phyloP scores from a whole-genome alignment of 768 basidiomycete species.

The Russula lepida region DNA sequence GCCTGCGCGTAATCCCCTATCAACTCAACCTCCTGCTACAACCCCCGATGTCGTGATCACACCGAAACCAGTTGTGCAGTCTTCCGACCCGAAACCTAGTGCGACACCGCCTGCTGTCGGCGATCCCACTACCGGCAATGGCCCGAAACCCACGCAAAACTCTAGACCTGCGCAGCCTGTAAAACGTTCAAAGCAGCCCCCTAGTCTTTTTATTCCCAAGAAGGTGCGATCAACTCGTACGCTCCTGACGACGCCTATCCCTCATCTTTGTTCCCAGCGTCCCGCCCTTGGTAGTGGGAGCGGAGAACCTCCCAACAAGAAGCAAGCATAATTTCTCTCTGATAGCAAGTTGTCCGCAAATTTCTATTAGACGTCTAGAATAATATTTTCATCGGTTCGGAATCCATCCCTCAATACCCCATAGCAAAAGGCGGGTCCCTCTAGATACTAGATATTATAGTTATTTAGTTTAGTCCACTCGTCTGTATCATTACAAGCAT shows the following conservation, averaged over 20 bases:
- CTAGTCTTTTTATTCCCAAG: slow-evolving; percentile 23
- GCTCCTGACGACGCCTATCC: slow-evolving; percentile 14
- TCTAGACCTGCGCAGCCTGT: neutral
- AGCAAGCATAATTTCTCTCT: neutral
- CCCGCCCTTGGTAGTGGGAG: neutral
- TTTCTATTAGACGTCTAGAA: neutral
- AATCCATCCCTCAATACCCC: neutral
- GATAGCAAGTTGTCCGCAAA: neutral
- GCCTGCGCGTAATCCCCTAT: neutral
- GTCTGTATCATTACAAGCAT: neutral
- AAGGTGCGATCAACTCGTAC: slow-evolving; percentile 13
- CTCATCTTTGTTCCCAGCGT: slow-evolving; percentile 13
- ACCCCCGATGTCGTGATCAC: neutral
- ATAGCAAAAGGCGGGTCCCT: neutral
- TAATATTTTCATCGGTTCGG: neutral
- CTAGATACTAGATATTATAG: neutral
- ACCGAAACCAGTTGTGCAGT: neutral
- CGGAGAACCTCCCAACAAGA: slow-evolving; percentile 11
- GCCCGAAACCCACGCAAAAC: neutral
- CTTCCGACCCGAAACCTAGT: slow-evolving; percentile 2
- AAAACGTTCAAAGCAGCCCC: slow-evolving; percentile 12
- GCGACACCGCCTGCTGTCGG: neutral
- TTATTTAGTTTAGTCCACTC: neutral
- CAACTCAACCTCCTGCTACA: neutral
- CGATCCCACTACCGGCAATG: neutral